phyloP scores from a whole-genome alignment of 768 basidiomycete species.

The Russula vinacea region DNA sequence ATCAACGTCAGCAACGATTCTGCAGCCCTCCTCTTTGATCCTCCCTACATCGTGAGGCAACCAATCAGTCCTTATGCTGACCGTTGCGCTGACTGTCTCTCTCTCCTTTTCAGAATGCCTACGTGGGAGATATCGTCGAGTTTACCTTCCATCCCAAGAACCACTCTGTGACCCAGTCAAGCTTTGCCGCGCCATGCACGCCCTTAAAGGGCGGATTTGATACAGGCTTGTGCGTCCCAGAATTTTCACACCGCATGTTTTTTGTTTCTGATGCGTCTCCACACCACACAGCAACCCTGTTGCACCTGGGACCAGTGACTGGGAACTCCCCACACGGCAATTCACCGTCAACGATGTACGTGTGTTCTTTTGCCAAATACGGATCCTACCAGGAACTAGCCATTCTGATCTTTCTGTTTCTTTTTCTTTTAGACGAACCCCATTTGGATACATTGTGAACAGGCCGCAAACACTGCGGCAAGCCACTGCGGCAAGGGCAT shows the following conservation, averaged over 20 bases:
- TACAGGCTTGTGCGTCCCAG: constrained; percentile 34
- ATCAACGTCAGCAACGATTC: too few relatives aligned
- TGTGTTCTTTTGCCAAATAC: background rate
- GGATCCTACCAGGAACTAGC: too few relatives aligned
- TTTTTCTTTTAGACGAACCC: constrained; percentile 29
- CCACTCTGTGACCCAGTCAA: constrained; percentile 35
- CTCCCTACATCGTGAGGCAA: too few relatives aligned
- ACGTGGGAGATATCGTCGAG: constrained; percentile 30
- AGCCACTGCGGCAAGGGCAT: constrained; percentile 33
- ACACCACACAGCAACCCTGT: constrained; percentile 31
- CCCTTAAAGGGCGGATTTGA: constrained; percentile 31
- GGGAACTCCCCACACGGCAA: constrained; percentile 20
- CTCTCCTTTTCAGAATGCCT: constrained; percentile 23
- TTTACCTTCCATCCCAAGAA: constrained; percentile 35
- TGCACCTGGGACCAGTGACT: constrained; percentile 10
- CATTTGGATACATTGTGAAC: constrained; percentile 34
- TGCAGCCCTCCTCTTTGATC: too few relatives aligned
- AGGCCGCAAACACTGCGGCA: constrained; percentile 19
- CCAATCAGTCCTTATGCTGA: background rate
- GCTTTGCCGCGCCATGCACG: background rate
- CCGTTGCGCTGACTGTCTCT: background rate
- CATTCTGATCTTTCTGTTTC: background rate
- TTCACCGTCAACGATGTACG: constrained; percentile 33
- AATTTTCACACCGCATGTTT: background rate
- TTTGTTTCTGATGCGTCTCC: background rate